Evolutionary conservation across 257 asterid genomes (phyloP).

Genomic region (Plantago ovata): DNA sequence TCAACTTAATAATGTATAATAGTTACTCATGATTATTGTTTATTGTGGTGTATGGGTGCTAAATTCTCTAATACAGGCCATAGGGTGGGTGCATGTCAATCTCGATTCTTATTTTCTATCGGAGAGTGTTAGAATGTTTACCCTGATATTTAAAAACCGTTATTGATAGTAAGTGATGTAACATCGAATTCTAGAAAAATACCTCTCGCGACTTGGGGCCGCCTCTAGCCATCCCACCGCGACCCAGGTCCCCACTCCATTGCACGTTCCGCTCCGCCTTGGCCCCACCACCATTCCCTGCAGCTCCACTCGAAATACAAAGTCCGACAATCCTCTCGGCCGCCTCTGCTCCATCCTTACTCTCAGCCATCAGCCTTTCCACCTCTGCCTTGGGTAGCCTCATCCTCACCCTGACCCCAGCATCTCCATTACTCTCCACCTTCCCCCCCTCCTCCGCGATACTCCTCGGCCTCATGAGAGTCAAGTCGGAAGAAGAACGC

Average conservation of each 20-base stretch:
- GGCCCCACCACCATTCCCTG: slow-evolving; percentile 16
- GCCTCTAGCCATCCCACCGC: slow-evolving; percentile 15
- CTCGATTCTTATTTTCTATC: too few relatives aligned
- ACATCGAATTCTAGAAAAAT: slow-evolving; percentile 9
- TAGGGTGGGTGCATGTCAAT: too few relatives aligned
- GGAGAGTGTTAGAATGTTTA: too few relatives aligned
- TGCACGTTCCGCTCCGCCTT: slow-evolving; percentile 16
- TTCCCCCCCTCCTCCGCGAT: slow-evolving; percentile 20
- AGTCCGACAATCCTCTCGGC: slow-evolving; percentile 61
- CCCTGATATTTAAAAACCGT: too few relatives aligned
- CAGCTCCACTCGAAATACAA: slow-evolving; percentile 33
- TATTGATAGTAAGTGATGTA: too few relatives aligned
- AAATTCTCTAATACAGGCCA: too few relatives aligned
- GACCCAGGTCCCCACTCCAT: slow-evolving; percentile 18
- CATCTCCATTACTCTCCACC: slow-evolving; percentile 13
- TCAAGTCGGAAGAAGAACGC: slow-evolving; percentile 70
- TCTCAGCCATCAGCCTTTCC: slow-evolving; percentile 72
- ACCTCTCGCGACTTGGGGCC: slow-evolving; percentile 63
- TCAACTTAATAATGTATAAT: too few relatives aligned
- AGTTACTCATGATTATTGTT: too few relatives aligned
- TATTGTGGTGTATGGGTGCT: too few relatives aligned
- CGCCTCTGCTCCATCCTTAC: slow-evolving; percentile 54
- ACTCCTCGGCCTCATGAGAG: slow-evolving; percentile 56
- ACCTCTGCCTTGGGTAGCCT: slow-evolving; percentile 73
- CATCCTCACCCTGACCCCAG: slow-evolving; percentile 53